Base-by-base conservation (phyloP, 306 rosid genomes). In the Corylus americana region DNA sequence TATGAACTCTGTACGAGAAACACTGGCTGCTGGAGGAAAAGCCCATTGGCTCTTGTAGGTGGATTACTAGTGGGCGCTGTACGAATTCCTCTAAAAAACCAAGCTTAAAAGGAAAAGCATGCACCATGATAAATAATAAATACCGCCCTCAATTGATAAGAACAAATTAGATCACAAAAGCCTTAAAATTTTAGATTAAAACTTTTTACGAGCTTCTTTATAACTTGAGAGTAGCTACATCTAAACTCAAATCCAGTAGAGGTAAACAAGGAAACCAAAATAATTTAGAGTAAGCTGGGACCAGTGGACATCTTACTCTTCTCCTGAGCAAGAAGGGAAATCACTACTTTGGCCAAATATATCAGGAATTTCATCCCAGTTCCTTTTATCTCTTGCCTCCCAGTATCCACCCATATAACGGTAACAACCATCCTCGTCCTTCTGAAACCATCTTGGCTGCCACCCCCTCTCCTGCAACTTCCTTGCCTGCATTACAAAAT, bases 381-480 rank as follows among this genome's bases (percentile, higher is more conserved):
- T 89, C 80, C 77, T 85, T 63, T 74, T 83, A 58, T 93, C 93
- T 89, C 97, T 91, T 5, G 92, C 83, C 84, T 95, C 99, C 99
- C 99, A 95, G 80, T 93, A 95, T 62, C 98, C 98, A 61, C 98
- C 98, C 55, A 44, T 73, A 71, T 95, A 95, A 58, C 90, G 79
- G 82, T 93, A 93, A 82, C 93, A 90, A 66, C 99, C 98, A 10
- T 95, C 98, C 81, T 93, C 97, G 1, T 91, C 93, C 82, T 83
- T 93, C 83, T 73, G 84, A 80, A 95, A 95, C 99, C 99, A 95
- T 82, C 97, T 91, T 1, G 99, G 99, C 68, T 89, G 91, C 99
- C 99, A 95, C 55, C 99, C 99, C 80, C 96, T 91, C 82, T 95
- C 99, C 81, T 95, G 99, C 93, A 93, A 87, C 88, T 85, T 95